Base-by-base conservation (phyloP, 768 basidiomycete species). In the Lactifluus hygrophoroides region DNA sequence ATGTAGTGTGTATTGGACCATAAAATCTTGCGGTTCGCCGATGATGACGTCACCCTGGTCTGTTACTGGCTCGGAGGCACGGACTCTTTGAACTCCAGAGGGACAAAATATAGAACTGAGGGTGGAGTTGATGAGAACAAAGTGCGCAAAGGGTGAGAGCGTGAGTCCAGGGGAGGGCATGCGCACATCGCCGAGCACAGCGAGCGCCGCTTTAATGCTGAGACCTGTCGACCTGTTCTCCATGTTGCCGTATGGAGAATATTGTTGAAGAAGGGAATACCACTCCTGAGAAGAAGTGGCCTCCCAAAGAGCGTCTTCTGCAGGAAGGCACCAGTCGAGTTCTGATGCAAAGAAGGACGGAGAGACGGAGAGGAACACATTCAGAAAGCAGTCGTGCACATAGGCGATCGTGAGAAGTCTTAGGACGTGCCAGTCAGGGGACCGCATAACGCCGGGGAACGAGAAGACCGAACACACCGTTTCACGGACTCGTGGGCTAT, bases 401-500 rank as follows among this genome's bases (percentile, higher is more conserved):
- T 77, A 82, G 0, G 78, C 75, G 19, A 81, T 64, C 5, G 58
- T 51, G 46, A 63, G 53, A 28, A 56, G 46, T 25, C 65, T 65
- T n/a, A 10, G 38, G 57, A 16, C 27, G 19, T 40, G 16, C 23
- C 5, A 34, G 51, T 47, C 51, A 49, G 57, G 13, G 11, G 7
- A 21, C 37, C 16, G 5, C 38, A 21, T 40, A 49, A 48, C 28
- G 48, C 34, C 10, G 14, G 32, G n/a, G n/a, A n/a, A 25, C 7
- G 23, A 37, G 19, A 51, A 46, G 13, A 48, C 49, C 52, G 35
- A 28, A 63, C 72, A 63, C 55, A 77, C 80, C 80, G 72, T 66
- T 82, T 82, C 54, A 76, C 72, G 14, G 72, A 78, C 66, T 82
- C 81, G 56, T 77, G 74, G 35, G 71, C 70, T 2, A 74, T 73